These are phyloP conservation scores for Gaertneriomyces semiglobifer DNA, from an alignment of 192 early-diverging fungal species.

Conservation along the genomic window DNA sequence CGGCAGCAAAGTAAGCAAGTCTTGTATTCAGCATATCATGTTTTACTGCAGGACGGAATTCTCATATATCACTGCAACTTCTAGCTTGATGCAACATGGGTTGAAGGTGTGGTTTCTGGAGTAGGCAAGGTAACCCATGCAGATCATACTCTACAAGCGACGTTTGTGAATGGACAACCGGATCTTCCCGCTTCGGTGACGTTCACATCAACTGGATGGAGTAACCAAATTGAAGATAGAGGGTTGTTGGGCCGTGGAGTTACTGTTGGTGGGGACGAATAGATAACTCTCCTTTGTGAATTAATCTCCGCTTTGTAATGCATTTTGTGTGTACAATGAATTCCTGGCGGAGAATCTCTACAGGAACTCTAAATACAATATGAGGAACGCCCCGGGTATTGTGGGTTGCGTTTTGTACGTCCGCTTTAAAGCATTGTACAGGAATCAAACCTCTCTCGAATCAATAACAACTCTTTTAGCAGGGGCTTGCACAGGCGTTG, in stretches of 20 bases:
- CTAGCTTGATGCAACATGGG: conserved; percentile 45
- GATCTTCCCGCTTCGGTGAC: conserved; percentile 42
- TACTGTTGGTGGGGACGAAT: conserved; percentile 6
- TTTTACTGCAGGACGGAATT: background rate
- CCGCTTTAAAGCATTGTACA: background rate
- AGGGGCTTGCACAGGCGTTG: background rate
- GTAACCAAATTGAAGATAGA: conserved; percentile 32
- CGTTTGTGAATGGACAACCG: conserved; percentile 41
- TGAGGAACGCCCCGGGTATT: conserved; percentile 1
- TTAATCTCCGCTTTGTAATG: too few relatives aligned
- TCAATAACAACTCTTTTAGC: conserved; percentile 2
- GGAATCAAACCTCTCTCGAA: background rate
- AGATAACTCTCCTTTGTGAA: background rate
- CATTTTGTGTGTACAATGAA: too few relatives aligned
- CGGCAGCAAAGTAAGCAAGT: conserved; percentile 46
- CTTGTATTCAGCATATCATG: background rate
- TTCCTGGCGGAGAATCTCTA: too few relatives aligned
- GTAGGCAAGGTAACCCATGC: conserved; percentile 47
- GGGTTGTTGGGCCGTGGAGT: conserved; percentile 18
- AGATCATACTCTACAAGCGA: conserved; percentile 48
- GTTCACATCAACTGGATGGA: conserved; percentile 40
- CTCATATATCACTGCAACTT: conserved; percentile 1
- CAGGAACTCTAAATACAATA: too few relatives aligned
- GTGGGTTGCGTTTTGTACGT: conserved; percentile 11
- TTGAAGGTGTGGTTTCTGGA: conserved; percentile 39